Conservation (phyloP, 2,329 filamentous ascomycete genomes). For the Monilinia fructicola region DNA sequence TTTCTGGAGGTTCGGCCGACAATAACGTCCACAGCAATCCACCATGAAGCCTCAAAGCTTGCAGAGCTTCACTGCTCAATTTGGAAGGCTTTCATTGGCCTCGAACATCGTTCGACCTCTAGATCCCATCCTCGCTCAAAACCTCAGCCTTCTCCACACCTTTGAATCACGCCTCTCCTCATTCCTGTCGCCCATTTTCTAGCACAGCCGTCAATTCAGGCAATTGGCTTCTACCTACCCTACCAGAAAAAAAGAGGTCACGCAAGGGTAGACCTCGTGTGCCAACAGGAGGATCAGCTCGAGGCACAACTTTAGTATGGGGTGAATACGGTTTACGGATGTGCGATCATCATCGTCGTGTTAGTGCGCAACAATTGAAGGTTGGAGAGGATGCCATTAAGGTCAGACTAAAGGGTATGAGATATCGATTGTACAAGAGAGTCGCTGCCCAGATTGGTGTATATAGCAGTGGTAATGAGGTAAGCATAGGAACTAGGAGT, state of each 20-base stretch:
- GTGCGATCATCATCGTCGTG: constrained; percentile 87
- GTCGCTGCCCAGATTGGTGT: constrained; percentile 92
- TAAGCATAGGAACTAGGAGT: constrained; percentile 42
- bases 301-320: constrained; percentile 94
- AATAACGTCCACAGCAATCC: constrained; percentile 24
- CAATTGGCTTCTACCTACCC: constrained; percentile 80
- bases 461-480: constrained; percentile 92
- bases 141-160: constrained; percentile 33
- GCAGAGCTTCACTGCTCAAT: constrained; percentile 37
- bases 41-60: constrained; percentile 37
- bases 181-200: constrained; percentile 65
- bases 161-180: constrained; percentile 43
- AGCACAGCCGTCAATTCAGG: constrained; percentile 59
- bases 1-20: constrained; percentile 11
- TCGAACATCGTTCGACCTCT: constrained; percentile 40
- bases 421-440: constrained; percentile 88
- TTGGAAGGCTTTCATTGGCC: constrained; percentile 36
- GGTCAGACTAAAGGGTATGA: constrained; percentile 80
- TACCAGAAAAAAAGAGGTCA: constrained; percentile 82
- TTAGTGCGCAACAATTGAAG: constrained; percentile 83
- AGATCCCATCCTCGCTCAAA: constrained; percentile 26
- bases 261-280: constrained; percentile 85
- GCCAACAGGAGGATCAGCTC: constrained; percentile 82
- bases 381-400: constrained; percentile 94
- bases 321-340: constrained; percentile 94